phyloP scores from a whole-genome alignment of 2,329 filamentous ascomycete species.

The Cytospora paraplurivora region DNA sequence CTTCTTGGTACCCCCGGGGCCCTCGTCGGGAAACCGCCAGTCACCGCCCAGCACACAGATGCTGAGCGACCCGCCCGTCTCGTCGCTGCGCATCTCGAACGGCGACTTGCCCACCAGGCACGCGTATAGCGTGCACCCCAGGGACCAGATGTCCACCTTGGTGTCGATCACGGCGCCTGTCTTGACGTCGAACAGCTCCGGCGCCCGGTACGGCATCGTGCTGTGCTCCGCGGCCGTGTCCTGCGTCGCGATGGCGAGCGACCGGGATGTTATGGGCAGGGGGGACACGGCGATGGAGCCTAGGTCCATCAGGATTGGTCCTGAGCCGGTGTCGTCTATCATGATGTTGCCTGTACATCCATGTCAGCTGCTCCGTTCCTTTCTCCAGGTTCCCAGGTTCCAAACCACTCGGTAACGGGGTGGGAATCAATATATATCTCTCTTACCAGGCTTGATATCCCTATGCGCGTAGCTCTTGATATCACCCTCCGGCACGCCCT shows the following conservation, averaged over 20 bases:
- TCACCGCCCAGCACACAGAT: slow-evolving; percentile 92
- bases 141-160: slow-evolving; percentile 96
- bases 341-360: slow-evolving; percentile 82
- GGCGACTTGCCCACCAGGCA: slow-evolving; percentile 96
- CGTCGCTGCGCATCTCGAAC: slow-evolving; percentile 93
- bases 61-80: slow-evolving; percentile 90
- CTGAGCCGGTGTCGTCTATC: slow-evolving; percentile 88
- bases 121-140: slow-evolving; percentile 96
- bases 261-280: slow-evolving; percentile 85
- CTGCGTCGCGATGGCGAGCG: slow-evolving; percentile 87
- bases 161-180: slow-evolving; percentile 90
- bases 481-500: slow-evolving; percentile 68
- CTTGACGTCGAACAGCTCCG: slow-evolving; percentile 97
- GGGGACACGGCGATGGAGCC: slow-evolving; percentile 88
- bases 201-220: slow-evolving; percentile 97
- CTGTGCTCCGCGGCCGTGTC: slow-evolving; percentile 94
- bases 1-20: slow-evolving; percentile 57
- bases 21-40: slow-evolving; percentile 95
- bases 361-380: neutral
- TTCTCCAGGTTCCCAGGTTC: neutral
- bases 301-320: slow-evolving; percentile 95
- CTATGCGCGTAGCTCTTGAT: slow-evolving; percentile 86
- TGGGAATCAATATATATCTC: neutral
- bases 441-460: slow-evolving; percentile 91
- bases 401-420: neutral